These are phyloP conservation scores for Paramecium bursaria DNA, from an alignment of 73 alveolate genomes.

Conservation along the genomic window DNA sequence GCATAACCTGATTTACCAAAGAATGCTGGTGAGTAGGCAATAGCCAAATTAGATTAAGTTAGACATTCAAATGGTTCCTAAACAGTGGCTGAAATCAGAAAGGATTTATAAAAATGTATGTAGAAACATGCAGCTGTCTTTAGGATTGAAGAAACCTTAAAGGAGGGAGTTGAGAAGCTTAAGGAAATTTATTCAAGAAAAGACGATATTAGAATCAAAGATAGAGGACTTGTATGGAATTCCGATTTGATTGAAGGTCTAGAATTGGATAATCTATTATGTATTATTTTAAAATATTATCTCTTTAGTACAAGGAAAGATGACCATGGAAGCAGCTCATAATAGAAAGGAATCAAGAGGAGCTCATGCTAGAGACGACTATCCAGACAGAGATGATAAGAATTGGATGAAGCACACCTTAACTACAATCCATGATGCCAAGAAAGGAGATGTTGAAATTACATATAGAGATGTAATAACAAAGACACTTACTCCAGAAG, in stretches of 20 bases:
- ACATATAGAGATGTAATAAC: constrained; percentile 77
- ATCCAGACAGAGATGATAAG: constrained; percentile 86
- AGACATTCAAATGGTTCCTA: constrained; percentile 86
- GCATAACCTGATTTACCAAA: constrained; percentile 80
- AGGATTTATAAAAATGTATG: constrained; percentile 89
- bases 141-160: constrained; percentile 80
- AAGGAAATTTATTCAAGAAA: constrained; percentile 74
- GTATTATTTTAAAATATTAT: background rate
- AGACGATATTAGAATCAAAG: constrained; percentile 77
- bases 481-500: constrained; percentile 75
- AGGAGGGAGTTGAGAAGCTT: constrained; percentile 79
- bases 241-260: constrained; percentile 80
- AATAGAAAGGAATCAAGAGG: constrained; percentile 88
- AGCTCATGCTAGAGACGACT: constrained; percentile 91
- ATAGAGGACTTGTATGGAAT: constrained; percentile 88
- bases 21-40: constrained; percentile 94
- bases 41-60: constrained; percentile 87
- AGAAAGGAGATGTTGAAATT: constrained; percentile 67
- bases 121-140: constrained; percentile 91
- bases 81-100: constrained; percentile 89
- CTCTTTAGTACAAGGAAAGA: constrained; percentile 70
- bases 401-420: constrained; percentile 89
- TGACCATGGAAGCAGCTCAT: constrained; percentile 80
- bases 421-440: constrained; percentile 68
- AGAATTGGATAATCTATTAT: constrained; percentile 82